Evolutionary conservation across 2,329 filamentous ascomycete species (phyloP).

Genomic region (Trichoderma aggressivum): DNA sequence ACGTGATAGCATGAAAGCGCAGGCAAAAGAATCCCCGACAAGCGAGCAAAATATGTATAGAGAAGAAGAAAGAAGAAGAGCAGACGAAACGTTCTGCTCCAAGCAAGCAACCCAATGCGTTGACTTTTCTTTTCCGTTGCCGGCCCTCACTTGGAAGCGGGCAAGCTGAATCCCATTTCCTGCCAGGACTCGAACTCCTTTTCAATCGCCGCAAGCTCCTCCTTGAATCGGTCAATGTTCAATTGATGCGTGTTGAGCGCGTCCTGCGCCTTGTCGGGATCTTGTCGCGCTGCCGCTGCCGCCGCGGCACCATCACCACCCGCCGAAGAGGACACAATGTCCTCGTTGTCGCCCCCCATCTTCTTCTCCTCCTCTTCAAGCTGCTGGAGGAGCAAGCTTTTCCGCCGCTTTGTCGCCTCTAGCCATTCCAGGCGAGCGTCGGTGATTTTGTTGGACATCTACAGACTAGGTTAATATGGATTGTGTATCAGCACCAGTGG

Average conservation of each 20-base stretch:
- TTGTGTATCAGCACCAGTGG: background rate
- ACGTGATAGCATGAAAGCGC: background rate
- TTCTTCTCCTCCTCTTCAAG: constrained; percentile 16
- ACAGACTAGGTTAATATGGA: background rate
- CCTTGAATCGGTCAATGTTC: constrained; percentile 14
- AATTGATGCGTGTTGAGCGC: background rate
- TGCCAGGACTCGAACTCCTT: constrained; percentile 15
- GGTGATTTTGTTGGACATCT: constrained; percentile 17
- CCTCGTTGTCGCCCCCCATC: background rate
- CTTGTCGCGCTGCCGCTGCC: background rate
- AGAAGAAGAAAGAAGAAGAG: background rate
- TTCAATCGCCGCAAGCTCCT: constrained; percentile 10
- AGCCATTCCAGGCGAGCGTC: constrained; percentile 16
- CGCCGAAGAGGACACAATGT: constrained; percentile 5
- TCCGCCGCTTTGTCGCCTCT: constrained; percentile 9
- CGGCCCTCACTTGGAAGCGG: background rate
- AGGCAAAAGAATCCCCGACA: background rate
- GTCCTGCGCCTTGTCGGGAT: background rate
- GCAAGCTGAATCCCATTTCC: constrained; percentile 15
- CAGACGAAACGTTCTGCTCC: background rate
- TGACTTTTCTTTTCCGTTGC: background rate
- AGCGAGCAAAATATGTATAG: background rate
- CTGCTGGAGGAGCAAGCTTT: constrained; percentile 10
- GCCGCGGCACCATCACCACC: background rate
- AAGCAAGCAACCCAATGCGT: background rate